Evolutionary conservation across 1,139 yeast genomes (phyloP).

Genomic region (Zygoascus hellenicus): DNA sequence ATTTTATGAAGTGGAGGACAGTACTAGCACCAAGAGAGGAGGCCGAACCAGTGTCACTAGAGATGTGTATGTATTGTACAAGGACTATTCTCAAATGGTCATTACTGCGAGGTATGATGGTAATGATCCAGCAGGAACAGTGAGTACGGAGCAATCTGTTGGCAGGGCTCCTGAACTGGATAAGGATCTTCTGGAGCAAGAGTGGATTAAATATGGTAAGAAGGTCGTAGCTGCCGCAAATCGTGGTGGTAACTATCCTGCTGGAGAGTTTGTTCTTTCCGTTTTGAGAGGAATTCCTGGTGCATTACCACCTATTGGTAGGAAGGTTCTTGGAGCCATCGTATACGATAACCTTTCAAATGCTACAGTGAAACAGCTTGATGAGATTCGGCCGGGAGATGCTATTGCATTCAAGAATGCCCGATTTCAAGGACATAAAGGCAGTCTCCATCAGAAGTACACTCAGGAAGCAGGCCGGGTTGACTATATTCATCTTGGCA

Average conservation of each 20-base stretch:
- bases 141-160: conserved; percentile 42
- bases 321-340: conserved; percentile 65
- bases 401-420: conserved; percentile 70
- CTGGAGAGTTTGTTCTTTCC: conserved; percentile 30
- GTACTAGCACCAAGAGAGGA: conserved; percentile 51
- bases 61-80: conserved; percentile 68
- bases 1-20: conserved; percentile 61
- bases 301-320: conserved; percentile 56
- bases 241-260: conserved; percentile 21
- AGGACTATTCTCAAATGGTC: conserved; percentile 64
- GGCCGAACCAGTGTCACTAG: conserved; percentile 46
- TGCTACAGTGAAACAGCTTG: conserved; percentile 51
- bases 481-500: conserved; percentile 31
- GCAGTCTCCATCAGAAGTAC: conserved; percentile 45
- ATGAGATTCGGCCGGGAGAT: conserved; percentile 78
- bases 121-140: conserved; percentile 51
- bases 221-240: conserved; percentile 27
- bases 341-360: conserved; percentile 59
- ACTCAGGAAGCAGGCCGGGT: conserved; percentile 43
- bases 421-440: conserved; percentile 63
- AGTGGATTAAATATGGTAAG: conserved; percentile 40
- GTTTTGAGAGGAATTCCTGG: conserved; percentile 35
- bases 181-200: conserved; percentile 46
- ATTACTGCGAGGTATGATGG: conserved; percentile 49
- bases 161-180: conserved; percentile 45